Conservation (phyloP, 768 basidiomycete genomes). For the Saitozyma sp. region DNA sequence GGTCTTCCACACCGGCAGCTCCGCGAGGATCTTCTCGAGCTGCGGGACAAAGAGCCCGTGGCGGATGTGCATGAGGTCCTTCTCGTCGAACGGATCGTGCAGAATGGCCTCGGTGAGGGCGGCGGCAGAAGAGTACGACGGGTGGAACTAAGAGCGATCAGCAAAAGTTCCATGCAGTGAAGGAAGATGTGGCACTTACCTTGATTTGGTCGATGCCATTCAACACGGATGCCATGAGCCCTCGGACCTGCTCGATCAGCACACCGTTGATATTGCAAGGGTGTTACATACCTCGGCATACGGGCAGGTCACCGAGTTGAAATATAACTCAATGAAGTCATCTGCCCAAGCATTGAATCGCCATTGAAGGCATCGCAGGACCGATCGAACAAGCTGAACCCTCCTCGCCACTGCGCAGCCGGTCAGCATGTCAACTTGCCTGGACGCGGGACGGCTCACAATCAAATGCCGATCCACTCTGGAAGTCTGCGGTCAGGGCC, state of each 20-base stretch:
- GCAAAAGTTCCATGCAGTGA: background rate
- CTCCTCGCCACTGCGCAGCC: constrained; percentile 68
- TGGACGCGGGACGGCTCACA: constrained; percentile 57
- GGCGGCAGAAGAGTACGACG: constrained; percentile 62
- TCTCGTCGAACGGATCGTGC: constrained; percentile 58
- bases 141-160: constrained; percentile 59
- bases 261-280: constrained; percentile 42
- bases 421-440: background rate
- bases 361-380: constrained; percentile 67
- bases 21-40: constrained; percentile 61
- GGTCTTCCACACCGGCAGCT: constrained; percentile 69
- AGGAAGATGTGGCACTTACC: constrained; percentile 54
- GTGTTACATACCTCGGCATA: constrained; percentile 71
- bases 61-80: constrained; percentile 74
- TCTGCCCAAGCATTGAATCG: constrained; percentile 70
- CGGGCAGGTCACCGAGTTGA: constrained; percentile 73
- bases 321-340: constrained; percentile 67
- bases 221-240: constrained; percentile 67
- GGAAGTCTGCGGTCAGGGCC: constrained; percentile 70
- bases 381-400: constrained; percentile 64
- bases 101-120: constrained; percentile 67
- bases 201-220: constrained; percentile 71
- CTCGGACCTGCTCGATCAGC: constrained; percentile 58
- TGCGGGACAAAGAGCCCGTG: constrained; percentile 64
- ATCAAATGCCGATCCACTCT: constrained; percentile 80